Evolutionary conservation across 2,329 filamentous ascomycete species (phyloP), one percentile per base, ranked within the genome.

Genomic region (Ophiostoma himal-ulmi): DNA sequence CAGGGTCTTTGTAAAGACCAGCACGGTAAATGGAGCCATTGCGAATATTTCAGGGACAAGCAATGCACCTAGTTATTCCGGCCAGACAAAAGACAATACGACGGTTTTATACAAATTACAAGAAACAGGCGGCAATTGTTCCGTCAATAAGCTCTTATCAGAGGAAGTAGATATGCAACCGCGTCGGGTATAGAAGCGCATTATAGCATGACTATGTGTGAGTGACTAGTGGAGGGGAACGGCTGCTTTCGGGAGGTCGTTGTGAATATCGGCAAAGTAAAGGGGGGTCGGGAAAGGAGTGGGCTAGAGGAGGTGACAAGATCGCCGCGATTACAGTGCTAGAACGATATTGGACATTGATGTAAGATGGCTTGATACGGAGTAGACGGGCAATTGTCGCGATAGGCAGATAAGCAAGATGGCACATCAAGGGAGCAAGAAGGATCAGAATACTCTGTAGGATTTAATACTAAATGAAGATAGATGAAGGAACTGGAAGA

Each of bases 1-100:
- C 0, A 74, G 72, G 5, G 81, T 82, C 71, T 79, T 80, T 72
- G 76, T 79, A 71, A 82, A 81, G 71, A 81, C 75, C 30, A 82
- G 77, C 8, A 82, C 75, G 13, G 73, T 74, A 69, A 81, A 75
- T 7, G 74, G 70, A 11, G 57, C 57, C 57, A 62, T 62, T 17
- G 52, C 52, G 57, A 34, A 30, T 30, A 2, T 13, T 17, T 62
- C 13, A 34, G 8, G 20, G 26, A 13, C 26, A n/a, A 48, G 8
- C 17, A n/a, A 48, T 48, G 44, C n/a, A 5, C n/a, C 5, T 48
- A 52, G 11, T 30, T 34, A 10, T 6, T 34, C 3, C 13, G 57
- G 6, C 26, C 7, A 34, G 13, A 20, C 2, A 30, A 57, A 57
- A 17, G 26, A 60, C 54, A 62, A 30, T n/a, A 62, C 57, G 11